Base-by-base conservation (phyloP, 495 filamentous ascomycete genomes). In the Penicillium nucicola region DNA sequence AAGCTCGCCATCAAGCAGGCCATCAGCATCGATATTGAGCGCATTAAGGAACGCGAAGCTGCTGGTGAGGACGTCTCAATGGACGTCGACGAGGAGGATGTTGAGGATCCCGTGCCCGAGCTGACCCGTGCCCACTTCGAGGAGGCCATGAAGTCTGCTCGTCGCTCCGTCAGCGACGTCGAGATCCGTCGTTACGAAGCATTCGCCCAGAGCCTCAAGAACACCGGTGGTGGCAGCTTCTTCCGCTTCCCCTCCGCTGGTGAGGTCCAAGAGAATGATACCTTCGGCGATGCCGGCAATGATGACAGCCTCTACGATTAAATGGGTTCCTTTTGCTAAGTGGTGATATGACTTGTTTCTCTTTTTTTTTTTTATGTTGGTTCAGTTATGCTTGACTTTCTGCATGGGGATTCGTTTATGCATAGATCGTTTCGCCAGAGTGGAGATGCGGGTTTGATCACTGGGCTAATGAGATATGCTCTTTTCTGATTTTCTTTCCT, bases 1-100 rank as follows among this genome's bases (percentile, higher is more conserved):
- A 98, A 98, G 83, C 84, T 98, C 58, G 93, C 93, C 54, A 98
- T 98, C 77, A 98, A 97, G 82, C 85, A 98, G 72, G 81, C 91
- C n/a, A 98, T 98, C 69, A 72, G 82, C 10, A 65, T 78, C 42
- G 92, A 97, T 46, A 96, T 98, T 54, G 88, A 96, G 77, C 85
- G 87, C 53, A 75, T 77, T 56, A 96, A 95, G 79, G 83, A 84
- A 55, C 91, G 88, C 51, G 93, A 96, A 70, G 90, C 87, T 50
- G 87, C 84, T 53, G 92, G 90, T 53, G 84, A 86, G 66, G 82
- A 84, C 49, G 82, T 86, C 49, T 83, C 87, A 61, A 87, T 88
- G 79, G 88, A 89, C 43, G 87, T 89, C 59, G 71, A 70, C 37
- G 90, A 92, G 51, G 83, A 81, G 30, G 90, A 95, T 4, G 80